Evolutionary conservation across 2,329 filamentous ascomycete genomes (phyloP).

Genomic region (Sordariomycetes sp.): DNA sequence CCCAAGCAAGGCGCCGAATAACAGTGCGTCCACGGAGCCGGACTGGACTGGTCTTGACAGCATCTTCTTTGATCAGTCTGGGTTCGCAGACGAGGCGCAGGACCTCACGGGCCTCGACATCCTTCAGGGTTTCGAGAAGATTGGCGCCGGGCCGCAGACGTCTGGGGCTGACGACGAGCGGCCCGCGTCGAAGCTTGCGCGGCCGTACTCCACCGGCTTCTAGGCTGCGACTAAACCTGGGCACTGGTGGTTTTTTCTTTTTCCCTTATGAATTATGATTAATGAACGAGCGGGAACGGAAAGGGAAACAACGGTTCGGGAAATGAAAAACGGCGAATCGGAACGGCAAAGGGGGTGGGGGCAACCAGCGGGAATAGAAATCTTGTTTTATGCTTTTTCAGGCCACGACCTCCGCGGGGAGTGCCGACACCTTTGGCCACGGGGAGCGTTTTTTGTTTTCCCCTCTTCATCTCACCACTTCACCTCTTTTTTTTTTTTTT

Average conservation of each 20-base stretch:
- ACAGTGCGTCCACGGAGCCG: neutral
- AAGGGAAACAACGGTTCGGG: neutral
- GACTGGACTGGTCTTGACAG: neutral
- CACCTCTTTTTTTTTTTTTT: no score
- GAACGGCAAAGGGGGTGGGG: neutral
- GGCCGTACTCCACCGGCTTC: slow-evolving; percentile 1
- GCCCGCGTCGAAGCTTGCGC: slow-evolving; percentile 14
- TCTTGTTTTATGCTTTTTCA: neutral
- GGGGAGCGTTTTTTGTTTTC: slow-evolving; percentile 6
- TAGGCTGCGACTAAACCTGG: neutral
- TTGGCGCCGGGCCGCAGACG: slow-evolving; percentile 31
- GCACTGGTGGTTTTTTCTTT: neutral
- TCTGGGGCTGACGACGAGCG: slow-evolving; percentile 12
- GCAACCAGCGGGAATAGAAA: slow-evolving; percentile 1
- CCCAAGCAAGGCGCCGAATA: neutral
- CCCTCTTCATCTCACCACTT: no score
- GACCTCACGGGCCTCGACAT: slow-evolving; percentile 50
- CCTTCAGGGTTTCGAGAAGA: slow-evolving; percentile 63
- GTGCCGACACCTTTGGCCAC: neutral
- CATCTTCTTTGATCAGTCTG: neutral
- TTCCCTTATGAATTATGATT: neutral
- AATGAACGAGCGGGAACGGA: neutral
- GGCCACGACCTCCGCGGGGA: neutral
- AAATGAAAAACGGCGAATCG: neutral
- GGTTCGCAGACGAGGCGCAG: neutral